Conservation (phyloP, 768 basidiomycete species). For the Tylopilus sp. region DNA sequence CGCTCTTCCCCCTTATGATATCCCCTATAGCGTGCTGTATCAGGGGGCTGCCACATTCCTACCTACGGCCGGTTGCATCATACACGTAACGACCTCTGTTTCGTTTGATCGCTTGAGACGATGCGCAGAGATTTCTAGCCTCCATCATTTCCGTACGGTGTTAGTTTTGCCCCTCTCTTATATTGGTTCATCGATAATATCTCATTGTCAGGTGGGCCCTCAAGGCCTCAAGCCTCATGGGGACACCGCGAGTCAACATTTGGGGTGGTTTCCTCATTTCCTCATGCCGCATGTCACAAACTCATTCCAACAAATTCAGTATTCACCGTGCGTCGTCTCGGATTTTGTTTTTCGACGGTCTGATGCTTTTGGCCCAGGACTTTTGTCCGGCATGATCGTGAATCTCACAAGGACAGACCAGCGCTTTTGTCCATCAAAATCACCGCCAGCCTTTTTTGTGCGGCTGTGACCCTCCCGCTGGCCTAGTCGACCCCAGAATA, state of each 20-base stretch:
- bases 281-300: neutral
- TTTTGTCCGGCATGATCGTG: neutral
- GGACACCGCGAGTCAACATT: neutral
- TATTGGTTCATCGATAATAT: neutral
- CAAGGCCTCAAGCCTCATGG: neutral
- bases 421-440: neutral
- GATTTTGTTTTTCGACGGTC: neutral
- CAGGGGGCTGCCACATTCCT: neutral
- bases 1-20: neutral
- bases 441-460: neutral
- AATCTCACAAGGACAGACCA: neutral
- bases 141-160: neutral
- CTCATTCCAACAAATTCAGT: neutral
- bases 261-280: neutral
- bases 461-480: neutral
- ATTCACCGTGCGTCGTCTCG: neutral
- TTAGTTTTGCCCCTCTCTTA: neutral
- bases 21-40: neutral
- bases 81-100: neutral
- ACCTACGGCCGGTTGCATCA: neutral
- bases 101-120: neutral
- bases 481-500: neutral
- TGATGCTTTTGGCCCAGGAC: neutral
- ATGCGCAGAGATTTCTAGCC: neutral
- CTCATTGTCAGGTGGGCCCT: neutral